Percentiles rank a stretch among this genome's conserved stretches.
Evolutionary conservation across 202 grass and related monocot species (phyloP).

Genomic region (Schoenoplectus tabernaemontani): DNA sequence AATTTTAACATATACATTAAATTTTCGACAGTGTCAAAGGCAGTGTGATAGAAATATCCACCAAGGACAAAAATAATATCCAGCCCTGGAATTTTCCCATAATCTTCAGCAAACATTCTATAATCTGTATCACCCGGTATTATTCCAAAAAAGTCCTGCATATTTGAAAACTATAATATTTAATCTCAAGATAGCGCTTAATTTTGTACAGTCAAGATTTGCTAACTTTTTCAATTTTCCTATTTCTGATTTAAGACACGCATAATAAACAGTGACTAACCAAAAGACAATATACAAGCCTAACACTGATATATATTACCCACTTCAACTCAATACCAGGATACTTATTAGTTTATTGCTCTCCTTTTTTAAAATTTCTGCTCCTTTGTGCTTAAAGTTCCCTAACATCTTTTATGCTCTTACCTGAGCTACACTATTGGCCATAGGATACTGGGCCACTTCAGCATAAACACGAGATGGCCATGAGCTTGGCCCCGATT

Average conservation of each 20-base stretch:
- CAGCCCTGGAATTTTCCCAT: conserved; percentile 83
- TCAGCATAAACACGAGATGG: conserved; percentile 84
- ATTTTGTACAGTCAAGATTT: not conserved
- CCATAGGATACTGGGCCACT: conserved; percentile 88
- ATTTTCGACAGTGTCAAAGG: conserved; percentile 85
- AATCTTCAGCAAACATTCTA: conserved; percentile 96
- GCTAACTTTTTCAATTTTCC: not conserved
- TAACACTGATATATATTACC: not conserved
- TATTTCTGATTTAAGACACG: not conserved
- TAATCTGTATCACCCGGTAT: conserved; percentile 99
- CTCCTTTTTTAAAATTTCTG: not conserved
- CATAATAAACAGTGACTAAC: not conserved
- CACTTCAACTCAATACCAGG: not conserved
- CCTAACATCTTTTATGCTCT: not conserved
- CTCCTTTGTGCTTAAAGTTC: not conserved
- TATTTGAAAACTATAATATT: conserved; percentile 2
- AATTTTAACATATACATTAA: conserved; percentile 59
- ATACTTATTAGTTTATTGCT: not conserved
- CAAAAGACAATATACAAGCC: not conserved
- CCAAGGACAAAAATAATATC: conserved; percentile 99
- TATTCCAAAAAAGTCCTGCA: conserved; percentile 98
- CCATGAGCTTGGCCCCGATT: conserved; percentile 93
- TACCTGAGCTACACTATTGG: conserved; percentile 99
- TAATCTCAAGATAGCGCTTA: conserved; percentile 9
- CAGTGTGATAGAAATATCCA: conserved; percentile 98